Evolutionary conservation across 2,329 filamentous ascomycete species (phyloP).

Genomic region (Aspergillus eucalypticola): DNA sequence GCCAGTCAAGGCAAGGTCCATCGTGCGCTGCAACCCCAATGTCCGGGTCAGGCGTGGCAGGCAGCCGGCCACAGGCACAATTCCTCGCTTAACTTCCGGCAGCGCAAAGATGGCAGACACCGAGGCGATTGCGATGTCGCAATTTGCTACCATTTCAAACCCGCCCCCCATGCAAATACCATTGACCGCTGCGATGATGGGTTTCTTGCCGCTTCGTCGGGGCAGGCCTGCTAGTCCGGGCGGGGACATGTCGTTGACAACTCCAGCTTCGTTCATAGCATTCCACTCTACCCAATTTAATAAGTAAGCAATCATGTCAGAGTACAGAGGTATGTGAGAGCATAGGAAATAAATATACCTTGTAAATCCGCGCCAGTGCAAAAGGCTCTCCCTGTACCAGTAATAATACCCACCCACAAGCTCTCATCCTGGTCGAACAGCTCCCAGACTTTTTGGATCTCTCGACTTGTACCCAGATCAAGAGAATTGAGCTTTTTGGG

Average conservation of each 20-base stretch:
- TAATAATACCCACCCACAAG: slow-evolving; percentile 64
- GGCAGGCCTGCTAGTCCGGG: slow-evolving; percentile 67
- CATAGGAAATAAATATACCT: slow-evolving; percentile 32
- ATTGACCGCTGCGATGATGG: slow-evolving; percentile 74
- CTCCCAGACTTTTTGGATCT: slow-evolving; percentile 51
- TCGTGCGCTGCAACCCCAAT: slow-evolving; percentile 68
- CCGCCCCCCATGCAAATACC: slow-evolving; percentile 74
- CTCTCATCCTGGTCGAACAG: slow-evolving; percentile 65
- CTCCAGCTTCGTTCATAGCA: slow-evolving; percentile 41
- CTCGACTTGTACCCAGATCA: slow-evolving; percentile 42
- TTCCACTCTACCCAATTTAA: slow-evolving; percentile 52
- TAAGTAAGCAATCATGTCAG: neutral
- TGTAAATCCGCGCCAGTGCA: slow-evolving; percentile 69
- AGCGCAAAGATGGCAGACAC: slow-evolving; percentile 63
- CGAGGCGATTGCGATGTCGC: slow-evolving; percentile 62
- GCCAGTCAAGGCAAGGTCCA: slow-evolving; percentile 70
- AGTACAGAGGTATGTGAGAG: neutral
- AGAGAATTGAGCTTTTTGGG: slow-evolving; percentile 46
- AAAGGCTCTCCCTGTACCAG: slow-evolving; percentile 64
- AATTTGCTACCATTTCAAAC: slow-evolving; percentile 73
- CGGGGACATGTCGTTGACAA: slow-evolving; percentile 38
- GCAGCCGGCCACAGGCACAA: slow-evolving; percentile 70
- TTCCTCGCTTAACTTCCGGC: slow-evolving; percentile 70
- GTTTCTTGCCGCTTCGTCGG: slow-evolving; percentile 69
- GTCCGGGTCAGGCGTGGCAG: slow-evolving; percentile 66